Evolutionary conservation across 768 basidiomycete species (phyloP), one percentile per base, ranked within the genome.

Genomic region (Stropharia rugosoannulata): DNA sequence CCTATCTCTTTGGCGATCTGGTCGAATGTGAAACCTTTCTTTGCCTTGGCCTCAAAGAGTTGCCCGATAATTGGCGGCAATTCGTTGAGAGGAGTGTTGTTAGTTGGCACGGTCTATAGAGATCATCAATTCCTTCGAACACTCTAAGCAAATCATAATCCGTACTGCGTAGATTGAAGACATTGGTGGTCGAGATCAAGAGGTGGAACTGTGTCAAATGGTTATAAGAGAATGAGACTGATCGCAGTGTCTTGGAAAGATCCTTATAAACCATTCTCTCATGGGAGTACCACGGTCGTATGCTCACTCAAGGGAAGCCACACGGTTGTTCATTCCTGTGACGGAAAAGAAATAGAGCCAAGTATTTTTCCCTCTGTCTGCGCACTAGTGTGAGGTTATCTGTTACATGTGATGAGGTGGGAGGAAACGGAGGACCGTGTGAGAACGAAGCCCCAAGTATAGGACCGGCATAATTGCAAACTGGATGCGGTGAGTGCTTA

Each of bases 1-100:
- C 79, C 82, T 51, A 93, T 79, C 6, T 74, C 75, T 55, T 84
- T 74, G 10, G 80, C 89, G 60, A 93, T 81, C 38, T 81, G 73
- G 54, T 84, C 88, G 58, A 92, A 93, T 12, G 85, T 84, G 57
- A 86, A 60, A 80, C 88, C 85, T 72, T 85, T 87, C 56, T 72
- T 72, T 2, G 85, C 85, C 68, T 90, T 90, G 12, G 84, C 87
- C 59, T 84, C 82, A 48, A 88, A 80, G 22, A 90, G 69, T 38
- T 65, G 65, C 11, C 76, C 56, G 64, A 72, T 75, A 57, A 82
- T 75, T 22, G 80, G 68, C 2, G 86, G 81, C 22, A 87, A 75
- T 57, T 79, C 74, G n/a, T 76, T 61, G 60, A 76, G 80, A 4
- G 81, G 82, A 13, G 63, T 59, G 52, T 58, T 77, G 67, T 68